Conservation (phyloP, 192 early-diverging fungal species). For the Coemansia reversa region DNA sequence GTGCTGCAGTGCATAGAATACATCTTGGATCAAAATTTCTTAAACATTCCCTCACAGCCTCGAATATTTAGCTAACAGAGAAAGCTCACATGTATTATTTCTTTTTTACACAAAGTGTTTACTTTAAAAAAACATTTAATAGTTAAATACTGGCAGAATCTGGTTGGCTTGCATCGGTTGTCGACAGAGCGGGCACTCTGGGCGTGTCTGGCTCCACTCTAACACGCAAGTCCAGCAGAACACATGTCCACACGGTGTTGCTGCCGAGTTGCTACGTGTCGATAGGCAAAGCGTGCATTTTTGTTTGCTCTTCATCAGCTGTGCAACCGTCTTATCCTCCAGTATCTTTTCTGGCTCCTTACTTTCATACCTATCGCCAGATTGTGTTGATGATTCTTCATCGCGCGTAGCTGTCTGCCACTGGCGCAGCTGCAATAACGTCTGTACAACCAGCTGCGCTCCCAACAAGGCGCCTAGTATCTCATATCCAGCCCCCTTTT, state of each 20-base stretch:
- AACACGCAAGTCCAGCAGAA: constrained; percentile 95
- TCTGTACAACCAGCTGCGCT: constrained; percentile 68
- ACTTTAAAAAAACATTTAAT: constrained; percentile 27
- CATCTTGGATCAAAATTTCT: constrained; percentile 26
- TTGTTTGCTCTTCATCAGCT: constrained; percentile 48
- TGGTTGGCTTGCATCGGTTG: constrained; percentile 73
- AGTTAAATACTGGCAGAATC: constrained; percentile 76
- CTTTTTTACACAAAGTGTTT: background rate
- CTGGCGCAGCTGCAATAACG: constrained; percentile 41
- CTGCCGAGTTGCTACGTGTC: constrained; percentile 68
- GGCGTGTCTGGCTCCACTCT: constrained; percentile 90
- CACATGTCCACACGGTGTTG: constrained; percentile 91
- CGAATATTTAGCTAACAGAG: background rate
- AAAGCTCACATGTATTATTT: background rate
- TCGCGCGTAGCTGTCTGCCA: constrained; percentile 23
- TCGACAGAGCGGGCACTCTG: constrained; percentile 93
- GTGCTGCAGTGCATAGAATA: constrained; percentile 46
- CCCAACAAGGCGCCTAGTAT: constrained; percentile 79
- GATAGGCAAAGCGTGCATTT: constrained; percentile 90
- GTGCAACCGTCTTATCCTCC: constrained; percentile 27
- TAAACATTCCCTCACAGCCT: constrained; percentile 12
- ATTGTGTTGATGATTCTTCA: constrained; percentile 12
- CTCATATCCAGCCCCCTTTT: constrained; percentile 79
- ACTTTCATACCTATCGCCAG: background rate
- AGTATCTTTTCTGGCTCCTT: constrained; percentile 1